These are phyloP conservation scores for Penicillium ochrochloron DNA, from an alignment of 495 filamentous ascomycete genomes.

Conservation along the genomic window DNA sequence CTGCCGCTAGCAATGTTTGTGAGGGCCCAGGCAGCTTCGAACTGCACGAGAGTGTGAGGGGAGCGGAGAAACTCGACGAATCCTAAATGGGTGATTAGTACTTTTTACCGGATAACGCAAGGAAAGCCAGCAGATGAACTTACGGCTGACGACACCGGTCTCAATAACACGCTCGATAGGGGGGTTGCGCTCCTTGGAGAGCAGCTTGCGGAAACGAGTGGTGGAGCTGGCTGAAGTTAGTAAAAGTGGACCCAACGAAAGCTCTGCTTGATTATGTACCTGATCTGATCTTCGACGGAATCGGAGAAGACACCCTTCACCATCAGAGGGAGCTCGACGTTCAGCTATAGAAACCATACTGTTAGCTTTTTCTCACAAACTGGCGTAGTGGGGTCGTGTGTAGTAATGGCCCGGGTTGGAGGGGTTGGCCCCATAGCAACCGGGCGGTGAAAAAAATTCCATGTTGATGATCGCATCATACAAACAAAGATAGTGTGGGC, in stretches of 20 bases:
- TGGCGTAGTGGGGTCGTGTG: constrained; percentile 26
- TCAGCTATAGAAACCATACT: constrained; percentile 66
- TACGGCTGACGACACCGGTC: constrained; percentile 91
- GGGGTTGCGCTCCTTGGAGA: constrained; percentile 98
- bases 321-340: constrained; percentile 98
- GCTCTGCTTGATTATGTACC: constrained; percentile 35
- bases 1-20: constrained; percentile 99
- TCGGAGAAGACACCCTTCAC: constrained; percentile 97
- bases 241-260: neutral
- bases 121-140: neutral
- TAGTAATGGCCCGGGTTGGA: constrained; percentile 28
- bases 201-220: constrained; percentile 96
- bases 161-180: constrained; percentile 99
- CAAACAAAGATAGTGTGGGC: constrained; percentile 28
- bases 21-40: constrained; percentile 98
- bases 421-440: constrained; percentile 40
- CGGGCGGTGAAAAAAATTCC: constrained; percentile 50
- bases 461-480: constrained; percentile 41
- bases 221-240: constrained; percentile 55
- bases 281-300: constrained; percentile 97
- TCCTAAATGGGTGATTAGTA: neutral
- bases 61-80: constrained; percentile 99
- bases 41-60: constrained; percentile 97
- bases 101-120: neutral
- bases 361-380: constrained; percentile 39